Evolutionary conservation across 2,329 filamentous ascomycete genomes (phyloP).

Genomic region (Aspergillus sp.): DNA sequence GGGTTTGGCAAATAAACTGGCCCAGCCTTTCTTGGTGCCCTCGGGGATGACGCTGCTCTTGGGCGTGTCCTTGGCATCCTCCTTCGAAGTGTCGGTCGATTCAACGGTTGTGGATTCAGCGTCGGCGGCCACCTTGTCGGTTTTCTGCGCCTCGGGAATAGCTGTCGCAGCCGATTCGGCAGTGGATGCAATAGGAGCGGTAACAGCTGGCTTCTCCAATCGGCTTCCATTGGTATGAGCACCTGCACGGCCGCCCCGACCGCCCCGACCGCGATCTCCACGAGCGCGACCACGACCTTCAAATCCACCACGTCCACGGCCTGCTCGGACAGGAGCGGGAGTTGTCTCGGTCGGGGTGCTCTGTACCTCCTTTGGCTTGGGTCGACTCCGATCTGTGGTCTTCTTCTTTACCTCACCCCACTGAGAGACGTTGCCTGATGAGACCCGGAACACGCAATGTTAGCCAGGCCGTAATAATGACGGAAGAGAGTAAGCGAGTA

Average conservation of each 20-base stretch:
- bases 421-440: slow-evolving; percentile 50
- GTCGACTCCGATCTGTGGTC: slow-evolving; percentile 44
- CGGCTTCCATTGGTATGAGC: slow-evolving; percentile 46
- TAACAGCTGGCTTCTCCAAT: slow-evolving; percentile 29
- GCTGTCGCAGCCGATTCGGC: slow-evolving; percentile 10
- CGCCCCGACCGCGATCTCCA: slow-evolving; percentile 49
- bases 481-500: neutral
- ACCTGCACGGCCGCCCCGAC: slow-evolving; percentile 46
- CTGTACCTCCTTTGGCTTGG: slow-evolving; percentile 48
- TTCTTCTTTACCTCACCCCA: slow-evolving; percentile 56
- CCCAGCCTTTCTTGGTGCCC: slow-evolving; percentile 58
- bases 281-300: slow-evolving; percentile 48
- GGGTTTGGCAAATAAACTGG: slow-evolving; percentile 71
- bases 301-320: slow-evolving; percentile 48
- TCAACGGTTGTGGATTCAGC: slow-evolving; percentile 22
- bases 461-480: slow-evolving; percentile 3
- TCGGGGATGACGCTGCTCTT: slow-evolving; percentile 40
- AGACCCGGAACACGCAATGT: slow-evolving; percentile 8
- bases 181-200: slow-evolving; percentile 7
- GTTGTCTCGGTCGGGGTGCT: slow-evolving; percentile 34
- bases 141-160: slow-evolving; percentile 26
- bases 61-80: slow-evolving; percentile 14
- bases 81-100: slow-evolving; percentile 15
- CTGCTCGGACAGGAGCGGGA: slow-evolving; percentile 36
- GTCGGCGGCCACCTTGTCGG: slow-evolving; percentile 21